phyloP scores from a whole-genome alignment of 1,284 basidiomycete genomes.

The Spongiforma sp. region DNA sequence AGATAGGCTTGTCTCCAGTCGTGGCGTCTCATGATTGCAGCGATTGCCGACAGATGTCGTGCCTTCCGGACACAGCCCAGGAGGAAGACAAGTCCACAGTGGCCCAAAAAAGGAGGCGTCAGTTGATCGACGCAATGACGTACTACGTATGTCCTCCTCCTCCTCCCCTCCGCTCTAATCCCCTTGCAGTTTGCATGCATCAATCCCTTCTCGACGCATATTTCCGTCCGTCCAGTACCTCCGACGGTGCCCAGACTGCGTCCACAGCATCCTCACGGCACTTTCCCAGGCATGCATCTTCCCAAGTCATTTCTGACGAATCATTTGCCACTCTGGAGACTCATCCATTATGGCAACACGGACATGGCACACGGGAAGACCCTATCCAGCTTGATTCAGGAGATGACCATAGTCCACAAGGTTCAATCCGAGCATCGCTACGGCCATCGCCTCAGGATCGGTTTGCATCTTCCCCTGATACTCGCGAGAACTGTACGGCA shows the following conservation, averaged over 20 bases:
- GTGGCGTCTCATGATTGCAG: slow-evolving; percentile 21
- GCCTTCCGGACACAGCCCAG: slow-evolving; percentile 5
- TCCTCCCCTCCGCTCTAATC: slow-evolving; percentile 19
- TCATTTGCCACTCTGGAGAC: slow-evolving; percentile 18
- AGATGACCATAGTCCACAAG: slow-evolving; percentile 14
- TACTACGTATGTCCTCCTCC: too few species aligned
- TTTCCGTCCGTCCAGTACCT: slow-evolving; percentile 27
- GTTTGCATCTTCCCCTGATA: slow-evolving; percentile 12
- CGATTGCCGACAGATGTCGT: slow-evolving; percentile 2
- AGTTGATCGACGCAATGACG: slow-evolving; percentile 35
- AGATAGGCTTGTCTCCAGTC: slow-evolving; percentile 12
- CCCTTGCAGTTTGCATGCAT: slow-evolving; percentile 10
- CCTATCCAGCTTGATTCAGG: slow-evolving; percentile 35
- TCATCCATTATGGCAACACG: slow-evolving; percentile 18
- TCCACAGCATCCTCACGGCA: slow-evolving; percentile 15
- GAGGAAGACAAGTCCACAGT: too few species aligned
- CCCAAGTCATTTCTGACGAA: slow-evolving; percentile 21
- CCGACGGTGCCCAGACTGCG: slow-evolving; percentile 16
- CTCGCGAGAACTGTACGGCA: slow-evolving; percentile 14
- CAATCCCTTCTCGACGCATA: slow-evolving; percentile 34
- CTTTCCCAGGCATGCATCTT: slow-evolving; percentile 18
- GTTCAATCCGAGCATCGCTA: slow-evolving; percentile 12
- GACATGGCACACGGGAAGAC: slow-evolving; percentile 29
- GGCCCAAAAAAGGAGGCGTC: slow-evolving; percentile 27
- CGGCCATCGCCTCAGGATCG: slow-evolving; percentile 22